Base-by-base conservation (phyloP, 2,329 filamentous ascomycete genomes). In the Lomentospora prolificans region DNA sequence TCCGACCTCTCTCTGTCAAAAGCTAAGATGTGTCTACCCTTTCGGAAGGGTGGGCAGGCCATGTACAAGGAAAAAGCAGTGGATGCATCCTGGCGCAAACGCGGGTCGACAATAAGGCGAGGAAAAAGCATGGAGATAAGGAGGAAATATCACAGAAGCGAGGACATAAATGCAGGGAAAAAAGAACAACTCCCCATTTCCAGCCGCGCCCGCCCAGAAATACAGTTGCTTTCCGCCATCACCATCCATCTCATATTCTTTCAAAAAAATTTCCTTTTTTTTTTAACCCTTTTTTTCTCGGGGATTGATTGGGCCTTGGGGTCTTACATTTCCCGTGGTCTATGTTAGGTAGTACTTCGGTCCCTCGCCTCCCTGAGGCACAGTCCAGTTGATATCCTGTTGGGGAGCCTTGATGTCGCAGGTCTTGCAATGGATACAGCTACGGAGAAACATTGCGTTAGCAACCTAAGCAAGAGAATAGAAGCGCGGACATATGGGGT, bases 351-450 rank as follows among this genome's bases (percentile, higher is more conserved):
- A 86, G 67, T 86, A 86, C 69, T 86, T 86, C 33, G 83, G 83
- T 1, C 83, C 83, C 63, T 85, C 94, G 53, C 92, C 94, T 61
- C 94, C 91, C 68, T 96, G 90, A 5, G 94, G 94, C 30, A 94
- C 94, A 63, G 90, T 83, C 90, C 90, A 96, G 71, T 96, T 96
- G 72, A 99, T 97, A 67, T 97, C 94, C 75, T 99, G 94, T 60
- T 86, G 82, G 6, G 94, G 94, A 14, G 90, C 92, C 75, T 99
- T 99, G 75, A 99, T 99, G 71, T 99, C 94, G 70, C 94, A 99
- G 12, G 94, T 99, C 80, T 99, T 99, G 80, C 94, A 99, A 73
- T 99, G 94, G 61, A 99, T 95, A 70, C 94, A 99, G 73, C 91
- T 96, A 53, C 52, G 60, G 46, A 41, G 59, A 51, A 28, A 44